phyloP scores from a whole-genome alignment of 1,284 basidiomycete species.

The Trichosporon sp. region DNA sequence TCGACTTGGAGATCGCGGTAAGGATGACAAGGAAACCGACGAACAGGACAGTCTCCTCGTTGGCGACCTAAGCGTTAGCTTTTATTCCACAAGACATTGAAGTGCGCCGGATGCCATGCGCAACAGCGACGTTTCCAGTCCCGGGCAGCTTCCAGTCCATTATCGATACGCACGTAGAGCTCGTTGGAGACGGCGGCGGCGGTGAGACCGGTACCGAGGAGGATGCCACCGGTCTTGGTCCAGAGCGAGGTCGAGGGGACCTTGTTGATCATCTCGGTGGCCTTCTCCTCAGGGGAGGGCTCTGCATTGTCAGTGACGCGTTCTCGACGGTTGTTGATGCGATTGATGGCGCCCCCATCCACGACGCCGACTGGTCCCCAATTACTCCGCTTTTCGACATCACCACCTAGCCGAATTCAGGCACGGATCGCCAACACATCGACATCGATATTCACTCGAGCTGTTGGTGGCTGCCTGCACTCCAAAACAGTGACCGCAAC shows the following conservation, averaged over 20 bases:
- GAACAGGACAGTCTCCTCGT: constrained; percentile 85
- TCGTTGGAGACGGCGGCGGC: constrained; percentile 96
- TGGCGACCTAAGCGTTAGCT: constrained; percentile 58
- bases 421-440: constrained; percentile 6
- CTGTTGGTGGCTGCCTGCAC: background rate
- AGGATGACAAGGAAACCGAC: constrained; percentile 83
- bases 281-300: constrained; percentile 75
- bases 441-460: background rate
- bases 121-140: no score
- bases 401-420: constrained; percentile 2
- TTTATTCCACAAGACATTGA: no score
- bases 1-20: constrained; percentile 71
- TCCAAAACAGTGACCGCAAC: background rate
- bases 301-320: constrained; percentile 26
- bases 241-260: constrained; percentile 87
- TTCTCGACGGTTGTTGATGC: background rate
- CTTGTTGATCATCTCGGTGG: constrained; percentile 83
- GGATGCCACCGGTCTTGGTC: constrained; percentile 88
- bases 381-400: constrained; percentile 3
- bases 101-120: no score
- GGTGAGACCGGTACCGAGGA: constrained; percentile 82
- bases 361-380: background rate
- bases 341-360: background rate
- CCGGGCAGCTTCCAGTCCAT: no score
- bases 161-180: constrained; percentile 65